Conservation (phyloP, 176 grass and related monocot species). For the Puya raimondii region DNA sequence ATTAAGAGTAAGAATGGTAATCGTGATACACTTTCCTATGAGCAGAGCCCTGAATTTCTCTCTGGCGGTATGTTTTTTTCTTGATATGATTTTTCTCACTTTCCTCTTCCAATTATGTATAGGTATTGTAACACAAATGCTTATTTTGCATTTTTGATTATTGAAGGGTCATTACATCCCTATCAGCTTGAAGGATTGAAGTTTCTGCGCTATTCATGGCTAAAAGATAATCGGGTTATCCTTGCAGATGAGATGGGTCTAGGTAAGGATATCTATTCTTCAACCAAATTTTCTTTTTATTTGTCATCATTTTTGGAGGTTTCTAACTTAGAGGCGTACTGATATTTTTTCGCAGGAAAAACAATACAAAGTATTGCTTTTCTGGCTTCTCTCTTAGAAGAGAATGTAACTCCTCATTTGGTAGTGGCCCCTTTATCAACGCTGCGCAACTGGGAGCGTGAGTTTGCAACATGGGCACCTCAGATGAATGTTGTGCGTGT, state of each 20-base stretch:
- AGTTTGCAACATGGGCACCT: constrained; percentile 97
- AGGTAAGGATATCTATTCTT: constrained; percentile 47
- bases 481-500: constrained; percentile 93
- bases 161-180: constrained; percentile 72
- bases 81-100: constrained; percentile 22
- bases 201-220: constrained; percentile 90
- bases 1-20: constrained; percentile 38
- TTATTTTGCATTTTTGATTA: constrained; percentile 28
- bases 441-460: constrained; percentile 93
- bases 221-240: constrained; percentile 73
- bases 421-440: constrained; percentile 98
- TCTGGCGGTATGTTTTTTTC: constrained; percentile 48
- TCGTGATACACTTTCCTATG: constrained; percentile 30
- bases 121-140: constrained; percentile 3
- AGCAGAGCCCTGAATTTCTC: constrained; percentile 66
- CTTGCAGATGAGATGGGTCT: constrained; percentile 99
- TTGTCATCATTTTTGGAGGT: background rate
- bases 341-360: constrained; percentile 50
- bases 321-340: background rate
- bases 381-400: constrained; percentile 72
- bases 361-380: constrained; percentile 99
- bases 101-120: constrained; percentile 18
- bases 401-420: constrained; percentile 72
- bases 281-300: constrained; percentile 4
- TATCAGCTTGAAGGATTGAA: constrained; percentile 97